phyloP scores from a whole-genome alignment of 176 grass and related monocot species.

The Cenchrus fungigraminus region DNA sequence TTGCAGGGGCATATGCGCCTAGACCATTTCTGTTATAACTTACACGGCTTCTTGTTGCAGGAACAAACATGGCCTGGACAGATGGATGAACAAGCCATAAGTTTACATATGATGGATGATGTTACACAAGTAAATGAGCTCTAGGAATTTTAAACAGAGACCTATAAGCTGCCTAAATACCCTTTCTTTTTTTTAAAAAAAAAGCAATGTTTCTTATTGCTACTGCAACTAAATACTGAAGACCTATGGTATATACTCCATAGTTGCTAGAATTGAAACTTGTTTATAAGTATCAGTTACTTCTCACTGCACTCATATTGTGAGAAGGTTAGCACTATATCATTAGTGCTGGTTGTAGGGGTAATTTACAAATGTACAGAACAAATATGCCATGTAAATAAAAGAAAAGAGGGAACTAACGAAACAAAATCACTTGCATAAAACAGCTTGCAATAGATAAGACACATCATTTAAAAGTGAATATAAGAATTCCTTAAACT shows the following conservation, averaged over 20 bases:
- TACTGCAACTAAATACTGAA: background rate
- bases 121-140: slow-evolving; percentile 11
- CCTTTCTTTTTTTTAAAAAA: slow-evolving; percentile 26
- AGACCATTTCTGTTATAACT: slow-evolving; percentile 44
- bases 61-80: slow-evolving; percentile 59
- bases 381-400: background rate
- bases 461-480: background rate
- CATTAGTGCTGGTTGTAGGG: background rate
- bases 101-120: slow-evolving; percentile 24
- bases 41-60: slow-evolving; percentile 49
- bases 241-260: background rate
- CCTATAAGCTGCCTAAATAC: slow-evolving; percentile 4
- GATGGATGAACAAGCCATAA: slow-evolving; percentile 43
- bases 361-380: background rate
- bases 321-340: background rate
- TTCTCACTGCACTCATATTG: background rate
- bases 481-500: slow-evolving; percentile 29
- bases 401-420: background rate
- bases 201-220: background rate
- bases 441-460: slow-evolving; percentile 20
- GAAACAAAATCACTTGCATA: background rate
- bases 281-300: slow-evolving; percentile 16
- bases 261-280: slow-evolving; percentile 18
- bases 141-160: background rate
- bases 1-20: slow-evolving; percentile 50